A percentile compares a stretch with the other conserved stretches of the same genome.
phyloP scores from a whole-genome alignment of 768 basidiomycete species.

The Mycena latifolia region DNA sequence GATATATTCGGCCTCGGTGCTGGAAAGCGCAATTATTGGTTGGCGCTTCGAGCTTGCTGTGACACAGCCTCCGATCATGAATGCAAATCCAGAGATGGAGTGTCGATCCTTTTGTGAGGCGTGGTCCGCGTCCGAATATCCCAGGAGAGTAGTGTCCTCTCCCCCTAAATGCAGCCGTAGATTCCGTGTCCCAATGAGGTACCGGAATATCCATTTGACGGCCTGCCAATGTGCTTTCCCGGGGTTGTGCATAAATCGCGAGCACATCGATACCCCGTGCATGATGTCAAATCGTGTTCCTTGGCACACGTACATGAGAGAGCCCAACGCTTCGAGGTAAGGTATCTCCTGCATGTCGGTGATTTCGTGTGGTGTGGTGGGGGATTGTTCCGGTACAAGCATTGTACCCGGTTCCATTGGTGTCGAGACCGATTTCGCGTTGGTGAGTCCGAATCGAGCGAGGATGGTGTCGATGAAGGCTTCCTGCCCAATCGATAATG shows the following conservation, averaged over 20 bases:
- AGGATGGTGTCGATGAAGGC: slow-evolving; percentile 47
- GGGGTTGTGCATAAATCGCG: slow-evolving; percentile 32
- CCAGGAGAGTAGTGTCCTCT: background rate
- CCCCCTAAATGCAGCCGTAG: no score
- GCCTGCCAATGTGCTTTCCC: slow-evolving; percentile 32
- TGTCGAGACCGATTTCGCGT: slow-evolving; percentile 41
- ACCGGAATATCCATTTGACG: slow-evolving; percentile 33
- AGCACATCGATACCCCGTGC: slow-evolving; percentile 27
- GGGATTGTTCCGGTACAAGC: slow-evolving; percentile 13
- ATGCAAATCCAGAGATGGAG: slow-evolving; percentile 47
- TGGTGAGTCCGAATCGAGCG: slow-evolving; percentile 39
- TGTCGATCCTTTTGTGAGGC: slow-evolving; percentile 36
- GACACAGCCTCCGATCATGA: background rate
- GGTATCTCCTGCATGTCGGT: background rate
- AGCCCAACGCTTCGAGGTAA: background rate
- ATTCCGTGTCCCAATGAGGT: slow-evolving; percentile 33
- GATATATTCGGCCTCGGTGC: slow-evolving; percentile 8
- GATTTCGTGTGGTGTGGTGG: background rate
- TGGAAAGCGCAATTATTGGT: background rate
- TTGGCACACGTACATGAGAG: slow-evolving; percentile 10
- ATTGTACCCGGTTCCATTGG: slow-evolving; percentile 41
- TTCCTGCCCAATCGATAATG: slow-evolving; percentile 33
- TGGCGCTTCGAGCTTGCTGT: background rate
- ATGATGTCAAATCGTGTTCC: slow-evolving; percentile 25
- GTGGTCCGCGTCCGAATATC: slow-evolving; percentile 33